A percentile compares a stretch with the other conserved stretches of the same genome.
Evolutionary conservation across 2,329 filamentous ascomycete genomes (phyloP).

Genomic region (Penicillium concentricum): DNA sequence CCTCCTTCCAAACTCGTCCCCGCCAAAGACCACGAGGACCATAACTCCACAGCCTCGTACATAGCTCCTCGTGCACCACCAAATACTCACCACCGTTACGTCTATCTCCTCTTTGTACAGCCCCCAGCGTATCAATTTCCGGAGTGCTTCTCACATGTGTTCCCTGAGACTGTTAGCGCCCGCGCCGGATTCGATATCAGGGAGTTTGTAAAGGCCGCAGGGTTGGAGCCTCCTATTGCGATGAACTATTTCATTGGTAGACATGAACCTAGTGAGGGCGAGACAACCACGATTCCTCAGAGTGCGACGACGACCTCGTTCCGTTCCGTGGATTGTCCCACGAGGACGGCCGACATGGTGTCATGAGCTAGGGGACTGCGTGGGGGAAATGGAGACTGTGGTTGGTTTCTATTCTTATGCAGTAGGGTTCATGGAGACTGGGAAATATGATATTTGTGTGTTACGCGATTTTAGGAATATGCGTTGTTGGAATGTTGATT

Average conservation of each 20-base stretch:
- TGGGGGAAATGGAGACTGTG: neutral
- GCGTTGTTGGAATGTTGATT: neutral
- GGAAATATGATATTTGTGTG: neutral
- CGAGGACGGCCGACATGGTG: neutral
- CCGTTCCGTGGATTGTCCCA: constrained; percentile 13
- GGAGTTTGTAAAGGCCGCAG: constrained; percentile 35
- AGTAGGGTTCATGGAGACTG: too few species aligned
- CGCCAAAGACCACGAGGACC: neutral
- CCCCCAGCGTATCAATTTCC: constrained; percentile 29
- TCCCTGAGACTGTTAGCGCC: constrained; percentile 25
- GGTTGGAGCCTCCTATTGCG: constrained; percentile 31
- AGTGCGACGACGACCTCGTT: constrained; percentile 23
- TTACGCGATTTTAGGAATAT: too few species aligned
- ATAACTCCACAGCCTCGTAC: constrained; percentile 17
- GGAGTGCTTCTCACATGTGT: constrained; percentile 30
- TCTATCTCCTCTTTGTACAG: constrained; percentile 33
- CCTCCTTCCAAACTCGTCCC: neutral
- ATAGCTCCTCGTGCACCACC: constrained; percentile 31
- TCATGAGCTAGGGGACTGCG: neutral
- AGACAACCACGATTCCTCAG: constrained; percentile 1
- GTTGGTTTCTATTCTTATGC: neutral
- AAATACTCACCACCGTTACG: constrained; percentile 31
- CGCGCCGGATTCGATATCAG: constrained; percentile 35
- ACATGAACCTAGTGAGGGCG: constrained; percentile 21
- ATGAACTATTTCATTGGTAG: constrained; percentile 43